phyloP scores from a whole-genome alignment of 208 protist genomes.

The Balamuthia mandrillaris region DNA sequence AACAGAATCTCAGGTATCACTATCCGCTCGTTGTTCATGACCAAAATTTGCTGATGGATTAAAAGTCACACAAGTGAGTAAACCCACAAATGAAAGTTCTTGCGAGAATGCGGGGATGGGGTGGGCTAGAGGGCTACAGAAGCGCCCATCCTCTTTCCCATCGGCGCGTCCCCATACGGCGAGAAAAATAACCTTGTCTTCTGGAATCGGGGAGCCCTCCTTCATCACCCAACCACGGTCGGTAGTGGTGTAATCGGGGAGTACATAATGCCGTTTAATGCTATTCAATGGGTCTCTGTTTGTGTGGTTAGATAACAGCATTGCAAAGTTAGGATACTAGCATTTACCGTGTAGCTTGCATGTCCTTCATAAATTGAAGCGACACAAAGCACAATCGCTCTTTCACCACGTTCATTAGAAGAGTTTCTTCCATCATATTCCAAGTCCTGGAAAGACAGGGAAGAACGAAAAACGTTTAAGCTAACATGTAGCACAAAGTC shows the following conservation, averaged over 20 bases:
- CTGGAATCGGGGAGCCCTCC: background rate
- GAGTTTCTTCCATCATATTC: conserved; percentile 69
- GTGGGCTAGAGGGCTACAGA: background rate
- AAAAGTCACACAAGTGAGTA: too few species aligned
- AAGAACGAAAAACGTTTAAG: background rate
- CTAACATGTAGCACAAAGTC: background rate
- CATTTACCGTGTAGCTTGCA: background rate
- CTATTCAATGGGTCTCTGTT: conserved; percentile 36
- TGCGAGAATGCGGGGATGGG: too few species aligned
- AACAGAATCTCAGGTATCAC: conserved; percentile 63
- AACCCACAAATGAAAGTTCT: too few species aligned
- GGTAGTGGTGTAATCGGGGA: conserved; percentile 25
- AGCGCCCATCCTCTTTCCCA: background rate
- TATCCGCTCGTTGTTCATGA: conserved; percentile 56
- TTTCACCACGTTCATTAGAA: conserved; percentile 59
- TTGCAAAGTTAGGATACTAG: background rate
- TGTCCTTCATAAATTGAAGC: conserved; percentile 48
- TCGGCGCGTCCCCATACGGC: background rate
- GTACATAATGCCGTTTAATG: background rate
- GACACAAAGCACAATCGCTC: conserved; percentile 56
- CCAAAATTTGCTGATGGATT: background rate
- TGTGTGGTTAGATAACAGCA: conserved; percentile 23
- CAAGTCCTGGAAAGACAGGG: conserved; percentile 40
- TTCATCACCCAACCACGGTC: background rate
- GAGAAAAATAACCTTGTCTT: too few species aligned